Conservation (phyloP, 108 stramenopile genomes). For the Licmophora abbreviata region DNA sequence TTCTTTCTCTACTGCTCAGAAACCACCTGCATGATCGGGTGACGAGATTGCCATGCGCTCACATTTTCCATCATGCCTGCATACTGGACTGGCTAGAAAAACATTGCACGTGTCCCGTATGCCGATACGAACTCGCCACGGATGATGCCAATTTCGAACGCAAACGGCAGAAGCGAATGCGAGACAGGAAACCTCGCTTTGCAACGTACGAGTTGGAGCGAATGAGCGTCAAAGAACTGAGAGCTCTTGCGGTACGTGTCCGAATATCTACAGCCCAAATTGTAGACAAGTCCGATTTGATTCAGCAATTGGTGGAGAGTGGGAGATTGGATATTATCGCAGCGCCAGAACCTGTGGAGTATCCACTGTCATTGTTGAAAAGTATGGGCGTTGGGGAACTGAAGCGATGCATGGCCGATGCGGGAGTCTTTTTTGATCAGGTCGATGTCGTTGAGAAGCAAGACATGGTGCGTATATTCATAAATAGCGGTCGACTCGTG, state of each 20-base stretch:
- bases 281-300: constrained; percentile 47
- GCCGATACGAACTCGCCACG: constrained; percentile 44
- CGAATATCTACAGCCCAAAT: no score
- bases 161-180: constrained; percentile 20
- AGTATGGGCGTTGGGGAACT: constrained; percentile 34
- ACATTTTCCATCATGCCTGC: constrained; percentile 34
- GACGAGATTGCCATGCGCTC: constrained; percentile 37
- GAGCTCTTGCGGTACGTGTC: no score
- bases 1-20: not conserved
- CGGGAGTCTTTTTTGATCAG: constrained; percentile 47
- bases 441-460: constrained; percentile 64
- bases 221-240: constrained; percentile 20
- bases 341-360: constrained; percentile 42
- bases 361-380: constrained; percentile 16
- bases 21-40: constrained; percentile 9
- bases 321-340: constrained; percentile 44
- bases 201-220: constrained; percentile 22
- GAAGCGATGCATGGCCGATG: constrained; percentile 35
- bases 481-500: constrained; percentile 40
- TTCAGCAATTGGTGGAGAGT: constrained; percentile 21
- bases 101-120: constrained; percentile 41
- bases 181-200: constrained; percentile 21
- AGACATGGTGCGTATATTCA: constrained; percentile 53
- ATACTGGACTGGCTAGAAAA: constrained; percentile 24
- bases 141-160: constrained; percentile 35